phyloP scores from a whole-genome alignment of 225 moss, liverwort and hornwort genomes.

The Ulota crispa region DNA sequence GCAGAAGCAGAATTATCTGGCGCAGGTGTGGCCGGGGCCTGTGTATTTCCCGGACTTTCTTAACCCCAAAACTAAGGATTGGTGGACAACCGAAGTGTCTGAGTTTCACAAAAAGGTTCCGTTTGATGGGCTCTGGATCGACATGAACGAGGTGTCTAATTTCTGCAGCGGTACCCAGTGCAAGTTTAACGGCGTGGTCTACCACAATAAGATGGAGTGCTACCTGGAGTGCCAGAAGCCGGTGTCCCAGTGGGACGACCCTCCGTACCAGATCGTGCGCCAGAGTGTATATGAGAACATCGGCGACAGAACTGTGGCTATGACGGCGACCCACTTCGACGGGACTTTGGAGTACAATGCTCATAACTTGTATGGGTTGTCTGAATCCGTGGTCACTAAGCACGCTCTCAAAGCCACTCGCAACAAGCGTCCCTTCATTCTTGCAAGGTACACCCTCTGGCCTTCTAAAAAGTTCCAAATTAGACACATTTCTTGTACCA shows the following conservation, averaged over 20 bases:
- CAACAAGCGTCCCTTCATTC: conserved; percentile 79
- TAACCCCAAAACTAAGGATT: conserved; percentile 37
- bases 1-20: conserved; percentile 53
- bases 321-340: conserved; percentile 52
- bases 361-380: conserved; percentile 78
- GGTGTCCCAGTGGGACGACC: conserved; percentile 58
- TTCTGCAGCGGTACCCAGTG: conserved; percentile 81
- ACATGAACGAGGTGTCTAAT: conserved; percentile 94
- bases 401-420: conserved; percentile 44
- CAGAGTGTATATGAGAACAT: conserved; percentile 46
- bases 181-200: conserved; percentile 38
- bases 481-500: too few species aligned
- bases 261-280: conserved; percentile 70
- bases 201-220: conserved; percentile 42
- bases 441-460: conserved; percentile 33
- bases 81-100: conserved; percentile 52
- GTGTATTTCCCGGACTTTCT: conserved; percentile 90
- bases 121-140: conserved; percentile 93
- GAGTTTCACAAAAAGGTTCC: conserved; percentile 56
- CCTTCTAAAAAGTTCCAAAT: background rate
- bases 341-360: conserved; percentile 76
- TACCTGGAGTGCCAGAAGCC: conserved; percentile 60
- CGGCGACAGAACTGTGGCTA: conserved; percentile 54
- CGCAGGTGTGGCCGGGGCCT: conserved; percentile 94
- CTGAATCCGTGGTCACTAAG: conserved; percentile 70